Base-by-base conservation (phyloP, 192 early-diverging fungal genomes). In the Thoreauomyces humboldtii region DNA sequence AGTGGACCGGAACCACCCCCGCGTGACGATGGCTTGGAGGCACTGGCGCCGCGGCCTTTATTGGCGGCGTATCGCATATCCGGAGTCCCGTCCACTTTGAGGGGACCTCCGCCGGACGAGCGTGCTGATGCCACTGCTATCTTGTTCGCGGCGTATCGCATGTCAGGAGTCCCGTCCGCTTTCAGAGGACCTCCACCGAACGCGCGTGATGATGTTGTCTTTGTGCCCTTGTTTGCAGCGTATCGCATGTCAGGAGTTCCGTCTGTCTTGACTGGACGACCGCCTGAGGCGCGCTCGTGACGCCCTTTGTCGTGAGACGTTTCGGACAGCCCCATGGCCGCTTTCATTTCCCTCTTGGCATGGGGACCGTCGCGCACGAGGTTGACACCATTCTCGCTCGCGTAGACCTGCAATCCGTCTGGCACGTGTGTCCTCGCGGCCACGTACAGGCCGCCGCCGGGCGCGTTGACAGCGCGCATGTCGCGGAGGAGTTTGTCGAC, bases 121-220 rank as follows among this genome's bases (percentile, higher is more conserved):
- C 6, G 38, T 37, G 17, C 56, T 32, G 47, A 7, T 6, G 31
- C 33, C 24, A 35, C 38, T 9, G 34, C 31, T 17, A 22, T 22
- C 33, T 56, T 56, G 53, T 32, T 56, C 9, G 22, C 56, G 6
- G 56, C 27, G 21, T 2, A 58, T 14, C 56, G 29, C 56, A 36
- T 35, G 28, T 58, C 34, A n/a, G 56, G 56, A 12, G 5, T 42
- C 2, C 56, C 56, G 56, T 37, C 56, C 34, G 7, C 38, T 19
- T 58, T 58, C 15, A 58, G 56, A 6, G 48, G 48, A 15, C 48
- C 48, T n/a, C n/a, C n/a, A n/a, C n/a, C n/a, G n/a, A n/a, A n/a
- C n/a, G n/a, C n/a, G n/a, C n/a, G n/a, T n/a, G n/a, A n/a, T n/a
- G n/a, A n/a, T n/a, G n/a, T n/a, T n/a, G n/a, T n/a, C n/a, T n/a